Evolutionary conservation across 306 rosid genomes (phyloP).

Genomic region (Dalbergia oliveri): DNA sequence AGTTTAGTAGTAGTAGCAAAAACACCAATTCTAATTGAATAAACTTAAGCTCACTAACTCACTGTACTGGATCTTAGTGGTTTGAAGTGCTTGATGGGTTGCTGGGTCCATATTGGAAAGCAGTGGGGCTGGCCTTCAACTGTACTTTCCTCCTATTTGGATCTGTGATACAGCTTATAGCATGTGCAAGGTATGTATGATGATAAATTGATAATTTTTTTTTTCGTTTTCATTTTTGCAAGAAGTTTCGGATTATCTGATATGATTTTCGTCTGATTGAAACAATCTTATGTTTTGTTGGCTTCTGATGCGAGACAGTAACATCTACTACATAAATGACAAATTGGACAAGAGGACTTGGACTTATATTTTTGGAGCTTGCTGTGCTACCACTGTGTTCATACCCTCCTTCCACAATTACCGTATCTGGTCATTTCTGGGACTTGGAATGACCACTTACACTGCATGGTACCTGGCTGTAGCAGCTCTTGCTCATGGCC

Average conservation of each 20-base stretch:
- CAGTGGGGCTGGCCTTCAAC: constrained; percentile 91
- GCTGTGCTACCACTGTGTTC: constrained; percentile 98
- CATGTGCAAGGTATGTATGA: constrained; percentile 83
- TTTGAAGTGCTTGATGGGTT: constrained; percentile 98
- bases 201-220: not conserved
- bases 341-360: constrained; percentile 93
- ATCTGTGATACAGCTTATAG: constrained; percentile 98
- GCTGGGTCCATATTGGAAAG: constrained; percentile 93
- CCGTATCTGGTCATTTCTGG: constrained; percentile 96
- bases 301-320: constrained; percentile 59
- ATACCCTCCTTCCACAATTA: constrained; percentile 98
- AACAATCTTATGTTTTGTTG: constrained; percentile 30
- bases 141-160: constrained; percentile 98
- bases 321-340: constrained; percentile 92
- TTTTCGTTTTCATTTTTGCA: not conserved
- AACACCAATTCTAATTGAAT: not conserved
- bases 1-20: not conserved
- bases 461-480: constrained; percentile 92
- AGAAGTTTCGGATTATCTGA: constrained; percentile 3
- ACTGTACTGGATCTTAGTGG: constrained; percentile 73
- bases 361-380: constrained; percentile 98
- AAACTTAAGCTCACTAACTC: constrained; percentile 15
- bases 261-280: constrained; percentile 16
- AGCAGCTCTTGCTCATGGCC: constrained; percentile 82
- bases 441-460: constrained; percentile 98